Evolutionary conservation across 495 filamentous ascomycete genomes (phyloP).

Genomic region (Annulohypoxylon moriforme): DNA sequence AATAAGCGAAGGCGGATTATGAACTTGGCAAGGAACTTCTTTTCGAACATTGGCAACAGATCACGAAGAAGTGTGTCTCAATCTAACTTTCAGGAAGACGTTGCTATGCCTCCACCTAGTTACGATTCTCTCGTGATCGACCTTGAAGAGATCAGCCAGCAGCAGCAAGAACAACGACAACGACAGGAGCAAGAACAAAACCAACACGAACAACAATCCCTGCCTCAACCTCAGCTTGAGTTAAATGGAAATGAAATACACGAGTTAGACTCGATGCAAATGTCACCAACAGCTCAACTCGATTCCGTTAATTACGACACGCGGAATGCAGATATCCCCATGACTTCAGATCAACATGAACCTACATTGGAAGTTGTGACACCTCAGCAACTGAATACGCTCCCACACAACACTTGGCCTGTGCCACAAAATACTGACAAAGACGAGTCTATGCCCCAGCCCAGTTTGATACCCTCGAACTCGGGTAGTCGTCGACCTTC

Average conservation of each 20-base stretch:
- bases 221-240: slow-evolving; percentile 43
- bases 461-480: slow-evolving; percentile 8
- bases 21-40: slow-evolving; percentile 60
- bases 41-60: slow-evolving; percentile 60
- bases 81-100: slow-evolving; percentile 36
- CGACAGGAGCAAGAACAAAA: slow-evolving; percentile 3
- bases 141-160: slow-evolving; percentile 21
- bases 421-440: slow-evolving; percentile 4
- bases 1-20: slow-evolving; percentile 61
- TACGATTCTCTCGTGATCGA: slow-evolving; percentile 55
- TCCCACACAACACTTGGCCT: slow-evolving; percentile 10
- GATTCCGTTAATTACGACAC: slow-evolving; percentile 41
- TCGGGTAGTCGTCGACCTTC: slow-evolving; percentile 40
- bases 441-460: slow-evolving; percentile 23
- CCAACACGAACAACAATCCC: slow-evolving; percentile 6
- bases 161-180: slow-evolving; percentile 4
- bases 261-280: slow-evolving; percentile 58
- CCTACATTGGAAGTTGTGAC: slow-evolving; percentile 3
- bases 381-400: slow-evolving; percentile 6
- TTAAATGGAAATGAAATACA: slow-evolving; percentile 56
- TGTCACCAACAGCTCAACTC: slow-evolving; percentile 43
- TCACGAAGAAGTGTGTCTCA: slow-evolving; percentile 33
- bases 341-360: slow-evolving; percentile 15
- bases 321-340: slow-evolving; percentile 17
- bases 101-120: slow-evolving; percentile 52